phyloP scores from a whole-genome alignment of 2,329 filamentous ascomycete genomes.

The Orbilia oligospora region DNA sequence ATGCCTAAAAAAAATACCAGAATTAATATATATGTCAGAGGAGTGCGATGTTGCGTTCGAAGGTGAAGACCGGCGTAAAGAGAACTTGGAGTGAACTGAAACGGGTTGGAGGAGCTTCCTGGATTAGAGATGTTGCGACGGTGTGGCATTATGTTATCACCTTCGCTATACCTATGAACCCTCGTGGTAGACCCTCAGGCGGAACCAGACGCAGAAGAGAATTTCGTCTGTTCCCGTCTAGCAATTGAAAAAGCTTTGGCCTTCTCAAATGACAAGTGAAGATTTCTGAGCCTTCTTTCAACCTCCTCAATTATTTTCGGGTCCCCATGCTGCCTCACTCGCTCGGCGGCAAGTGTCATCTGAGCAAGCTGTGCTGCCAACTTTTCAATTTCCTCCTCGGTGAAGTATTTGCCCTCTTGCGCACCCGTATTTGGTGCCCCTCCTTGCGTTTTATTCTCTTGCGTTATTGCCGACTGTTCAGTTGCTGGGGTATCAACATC shows the following conservation, averaged over 20 bases:
- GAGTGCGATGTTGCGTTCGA: neutral
- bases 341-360: neutral
- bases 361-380: neutral
- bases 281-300: neutral
- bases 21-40: neutral
- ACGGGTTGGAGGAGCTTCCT: neutral
- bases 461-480: neutral
- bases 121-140: neutral
- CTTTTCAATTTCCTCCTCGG: neutral
- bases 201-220: neutral
- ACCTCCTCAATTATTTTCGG: neutral
- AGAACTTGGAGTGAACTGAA: neutral
- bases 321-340: neutral
- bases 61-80: neutral
- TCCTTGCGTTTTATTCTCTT: too few relatives aligned
- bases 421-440: too few relatives aligned
- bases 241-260: too few relatives aligned
- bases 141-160: constrained; percentile 8
- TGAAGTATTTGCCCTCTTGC: too few relatives aligned
- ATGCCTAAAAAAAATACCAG: neutral
- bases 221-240: neutral
- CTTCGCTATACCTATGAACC: neutral
- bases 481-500: constrained; percentile 20
- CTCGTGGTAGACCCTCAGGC: too few relatives aligned
- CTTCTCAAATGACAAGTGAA: neutral